Percentiles rank a stretch among this genome's conserved stretches.
Conservation (phyloP, 2,329 filamentous ascomycete species). For the Fusarium nygamai region DNA sequence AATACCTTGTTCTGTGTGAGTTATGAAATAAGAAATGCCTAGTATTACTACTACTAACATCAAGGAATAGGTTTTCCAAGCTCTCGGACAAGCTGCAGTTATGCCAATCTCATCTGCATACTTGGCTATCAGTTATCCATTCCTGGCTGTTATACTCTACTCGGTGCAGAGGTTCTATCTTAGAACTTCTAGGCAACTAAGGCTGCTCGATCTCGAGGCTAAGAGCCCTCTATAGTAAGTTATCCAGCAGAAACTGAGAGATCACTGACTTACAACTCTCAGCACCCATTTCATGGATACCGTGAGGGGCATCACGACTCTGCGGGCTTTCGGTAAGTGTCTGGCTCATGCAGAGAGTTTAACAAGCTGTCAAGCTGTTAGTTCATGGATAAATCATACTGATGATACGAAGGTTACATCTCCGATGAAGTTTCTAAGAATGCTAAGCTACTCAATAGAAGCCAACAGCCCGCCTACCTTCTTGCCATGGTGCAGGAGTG, state of each 20-base stretch:
- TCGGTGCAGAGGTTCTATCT: slow-evolving; percentile 67
- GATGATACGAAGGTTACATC: background rate
- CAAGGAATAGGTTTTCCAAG: background rate
- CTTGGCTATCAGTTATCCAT: slow-evolving; percentile 60
- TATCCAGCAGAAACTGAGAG: background rate
- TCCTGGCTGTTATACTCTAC: slow-evolving; percentile 58
- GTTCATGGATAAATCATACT: background rate
- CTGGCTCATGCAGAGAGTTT: slow-evolving; percentile 22
- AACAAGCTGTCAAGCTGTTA: background rate
- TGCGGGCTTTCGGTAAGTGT: slow-evolving; percentile 66
- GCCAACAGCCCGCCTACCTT: slow-evolving; percentile 67
- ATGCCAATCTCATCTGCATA: slow-evolving; percentile 56
- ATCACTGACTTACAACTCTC: background rate
- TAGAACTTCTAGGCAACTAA: slow-evolving; percentile 67
- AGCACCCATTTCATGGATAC: slow-evolving; percentile 65
- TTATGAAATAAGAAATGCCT: rapidly evolving
- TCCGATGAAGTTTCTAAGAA: slow-evolving; percentile 51
- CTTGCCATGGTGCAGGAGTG: slow-evolving; percentile 67
- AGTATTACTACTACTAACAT: background rate
- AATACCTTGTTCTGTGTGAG: slow-evolving; percentile 1
- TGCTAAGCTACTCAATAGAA: slow-evolving; percentile 59
- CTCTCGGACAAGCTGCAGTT: slow-evolving; percentile 49
- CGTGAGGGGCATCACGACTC: slow-evolving; percentile 62
- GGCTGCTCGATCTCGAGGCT: slow-evolving; percentile 68
- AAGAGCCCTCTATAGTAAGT: slow-evolving; percentile 60